Evolutionary conservation across 257 asterid species (phyloP).

Genomic region (Osmanthus fragrans): DNA sequence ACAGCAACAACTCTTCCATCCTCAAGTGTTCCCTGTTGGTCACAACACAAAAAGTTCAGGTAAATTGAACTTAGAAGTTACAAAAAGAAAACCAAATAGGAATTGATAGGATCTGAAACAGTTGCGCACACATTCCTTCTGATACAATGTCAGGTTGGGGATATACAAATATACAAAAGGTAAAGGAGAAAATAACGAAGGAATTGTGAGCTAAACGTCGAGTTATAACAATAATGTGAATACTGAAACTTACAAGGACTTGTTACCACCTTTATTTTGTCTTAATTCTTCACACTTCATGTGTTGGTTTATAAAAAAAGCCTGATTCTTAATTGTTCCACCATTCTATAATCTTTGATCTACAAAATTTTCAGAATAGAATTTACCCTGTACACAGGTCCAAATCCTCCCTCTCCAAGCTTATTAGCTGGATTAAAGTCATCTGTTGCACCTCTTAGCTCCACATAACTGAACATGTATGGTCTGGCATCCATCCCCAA

Average conservation of each 20-base stretch:
- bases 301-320: not conserved
- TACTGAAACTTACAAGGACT: not conserved
- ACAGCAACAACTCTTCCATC: slow-evolving; percentile 81
- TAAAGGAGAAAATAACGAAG: not conserved
- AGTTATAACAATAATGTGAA: not conserved
- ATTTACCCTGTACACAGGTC: slow-evolving; percentile 55
- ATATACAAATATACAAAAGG: not conserved
- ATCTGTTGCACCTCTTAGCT: slow-evolving; percentile 44
- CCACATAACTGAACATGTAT: slow-evolving; percentile 47
- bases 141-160: not conserved
- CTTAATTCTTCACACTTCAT: not conserved
- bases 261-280: not conserved
- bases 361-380: not conserved
- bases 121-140: not conserved
- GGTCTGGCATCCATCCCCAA: slow-evolving; percentile 50
- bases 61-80: not conserved
- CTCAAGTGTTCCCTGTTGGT: slow-evolving; percentile 61
- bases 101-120: not conserved
- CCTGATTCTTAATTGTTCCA: not conserved
- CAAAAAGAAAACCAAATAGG: not conserved
- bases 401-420: slow-evolving; percentile 65
- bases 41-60: slow-evolving; percentile 6
- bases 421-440: slow-evolving; percentile 45
- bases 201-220: not conserved
- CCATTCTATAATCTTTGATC: not conserved